Conservation (phyloP, 495 filamentous ascomycete species). For the Recurvomyces mirabilis region DNA sequence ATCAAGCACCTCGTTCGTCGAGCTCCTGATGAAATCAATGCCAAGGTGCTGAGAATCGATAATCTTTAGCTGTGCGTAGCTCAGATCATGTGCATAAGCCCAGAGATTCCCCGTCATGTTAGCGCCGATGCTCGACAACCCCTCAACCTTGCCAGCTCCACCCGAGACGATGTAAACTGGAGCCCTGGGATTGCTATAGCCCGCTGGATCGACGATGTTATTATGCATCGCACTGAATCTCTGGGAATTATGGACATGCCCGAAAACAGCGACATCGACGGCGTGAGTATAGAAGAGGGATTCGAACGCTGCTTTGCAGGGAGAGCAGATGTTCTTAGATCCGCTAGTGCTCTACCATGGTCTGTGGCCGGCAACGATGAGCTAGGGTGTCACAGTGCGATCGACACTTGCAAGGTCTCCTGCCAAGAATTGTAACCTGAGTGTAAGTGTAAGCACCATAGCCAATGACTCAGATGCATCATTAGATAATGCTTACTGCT, state of each 20-base stretch:
- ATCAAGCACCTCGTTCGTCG: slow-evolving; percentile 42
- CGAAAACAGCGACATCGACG: slow-evolving; percentile 50
- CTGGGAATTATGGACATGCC: slow-evolving; percentile 53
- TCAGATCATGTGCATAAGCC: slow-evolving; percentile 46
- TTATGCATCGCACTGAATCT: slow-evolving; percentile 36
- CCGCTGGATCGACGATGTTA: slow-evolving; percentile 35
- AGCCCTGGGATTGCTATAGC: slow-evolving; percentile 41
- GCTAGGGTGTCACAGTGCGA: slow-evolving; percentile 42
- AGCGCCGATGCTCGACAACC: slow-evolving; percentile 30
- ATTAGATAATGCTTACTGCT: too few relatives aligned
- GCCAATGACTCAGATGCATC: too few relatives aligned
- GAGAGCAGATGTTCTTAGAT: slow-evolving; percentile 33
- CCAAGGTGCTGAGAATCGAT: slow-evolving; percentile 29
- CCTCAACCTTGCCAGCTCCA: slow-evolving; percentile 36
- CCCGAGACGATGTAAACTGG: slow-evolving; percentile 47
- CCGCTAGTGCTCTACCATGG: slow-evolving; percentile 46
- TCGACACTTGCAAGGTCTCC: slow-evolving; percentile 39
- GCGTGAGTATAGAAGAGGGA: slow-evolving; percentile 46
- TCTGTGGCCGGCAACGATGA: slow-evolving; percentile 48
- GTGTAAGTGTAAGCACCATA: too few relatives aligned
- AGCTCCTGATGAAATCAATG: slow-evolving; percentile 38
- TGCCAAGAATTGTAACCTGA: slow-evolving; percentile 37
- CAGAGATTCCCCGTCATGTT: slow-evolving; percentile 40
- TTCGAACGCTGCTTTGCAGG: slow-evolving; percentile 50
- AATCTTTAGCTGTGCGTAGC: slow-evolving; percentile 37